These are phyloP conservation scores for Aureobasidium sp. DNA, from an alignment of 2,329 filamentous ascomycete species.

Conservation along the genomic window DNA sequence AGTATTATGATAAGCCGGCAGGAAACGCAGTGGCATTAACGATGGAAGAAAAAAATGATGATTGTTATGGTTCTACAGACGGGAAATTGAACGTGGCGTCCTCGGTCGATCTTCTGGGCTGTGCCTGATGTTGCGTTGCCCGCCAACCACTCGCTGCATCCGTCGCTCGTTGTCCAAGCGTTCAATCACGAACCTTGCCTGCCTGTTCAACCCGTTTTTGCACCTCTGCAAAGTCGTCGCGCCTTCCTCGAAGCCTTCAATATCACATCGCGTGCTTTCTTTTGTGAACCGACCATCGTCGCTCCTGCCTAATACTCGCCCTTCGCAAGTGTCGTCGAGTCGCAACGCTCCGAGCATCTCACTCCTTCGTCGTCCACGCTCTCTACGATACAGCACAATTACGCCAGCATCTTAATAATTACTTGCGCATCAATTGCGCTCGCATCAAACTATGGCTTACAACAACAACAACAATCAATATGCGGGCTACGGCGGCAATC, in stretches of 20 bases:
- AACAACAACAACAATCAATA: constrained; percentile 43
- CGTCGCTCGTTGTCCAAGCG: neutral
- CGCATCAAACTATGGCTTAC: constrained; percentile 48
- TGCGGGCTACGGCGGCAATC: constrained; percentile 52
- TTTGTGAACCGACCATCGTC: constrained; percentile 12
- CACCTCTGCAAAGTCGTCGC: constrained; percentile 8
- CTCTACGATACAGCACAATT: neutral
- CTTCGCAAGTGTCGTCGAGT: constrained; percentile 1
- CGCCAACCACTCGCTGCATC: constrained; percentile 9
- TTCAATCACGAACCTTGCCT: constrained; percentile 13
- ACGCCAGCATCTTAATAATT: constrained; percentile 14
- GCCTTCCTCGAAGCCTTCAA: constrained; percentile 8
- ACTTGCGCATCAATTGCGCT: constrained; percentile 14
- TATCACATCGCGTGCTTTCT: constrained; percentile 1
- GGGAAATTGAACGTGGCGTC: constrained; percentile 8
- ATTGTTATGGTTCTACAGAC: neutral
- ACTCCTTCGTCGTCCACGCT: constrained; percentile 7
- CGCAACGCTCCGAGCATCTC: constrained; percentile 8
- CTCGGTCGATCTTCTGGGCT: constrained; percentile 3
- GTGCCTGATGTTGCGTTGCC: neutral
- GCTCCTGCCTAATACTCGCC: constrained; percentile 9
- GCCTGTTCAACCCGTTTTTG: constrained; percentile 7
- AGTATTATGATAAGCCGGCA: too few species aligned
- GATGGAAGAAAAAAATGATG: too few species aligned
- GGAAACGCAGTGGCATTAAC: too few species aligned